phyloP scores from a whole-genome alignment of 1,284 basidiomycete species.

The Leccinum pallidistipes region DNA sequence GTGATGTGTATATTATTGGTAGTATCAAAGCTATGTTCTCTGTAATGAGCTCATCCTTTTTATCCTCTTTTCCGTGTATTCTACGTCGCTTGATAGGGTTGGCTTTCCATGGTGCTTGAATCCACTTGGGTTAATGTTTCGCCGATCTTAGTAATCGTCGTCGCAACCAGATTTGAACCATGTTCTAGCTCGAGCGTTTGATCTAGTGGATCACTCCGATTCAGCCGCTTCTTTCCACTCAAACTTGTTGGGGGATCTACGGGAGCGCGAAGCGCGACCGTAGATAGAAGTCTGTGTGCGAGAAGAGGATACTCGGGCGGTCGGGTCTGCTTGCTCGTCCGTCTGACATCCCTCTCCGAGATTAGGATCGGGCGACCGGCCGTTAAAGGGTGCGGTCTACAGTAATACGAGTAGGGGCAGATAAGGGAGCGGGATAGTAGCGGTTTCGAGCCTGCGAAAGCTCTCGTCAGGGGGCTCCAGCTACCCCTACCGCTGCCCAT shows the following conservation, averaged over 20 bases:
- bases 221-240: neutral
- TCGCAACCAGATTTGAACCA: neutral
- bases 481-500: too few species aligned
- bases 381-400: too few species aligned
- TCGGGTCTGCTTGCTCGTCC: too few species aligned
- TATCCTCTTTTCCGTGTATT: neutral
- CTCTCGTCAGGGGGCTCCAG: too few species aligned
- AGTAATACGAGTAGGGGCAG: too few species aligned
- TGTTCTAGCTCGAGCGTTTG: neutral
- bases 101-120: neutral
- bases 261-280: too few species aligned
- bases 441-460: too few species aligned
- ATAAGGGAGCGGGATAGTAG: too few species aligned
- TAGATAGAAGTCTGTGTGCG: too few species aligned
- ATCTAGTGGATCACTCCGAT: neutral
- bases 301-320: too few species aligned
- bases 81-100: neutral
- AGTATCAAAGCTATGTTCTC: neutral
- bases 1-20: constrained; percentile 31
- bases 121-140: neutral
- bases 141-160: neutral
- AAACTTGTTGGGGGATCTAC: neutral
- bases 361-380: too few species aligned
- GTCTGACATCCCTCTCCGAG: too few species aligned
- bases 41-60: neutral